A percentile compares a stretch with the other conserved stretches of the same genome.
Conservation (phyloP, 768 basidiomycete genomes). For the Hericium alpestre region DNA sequence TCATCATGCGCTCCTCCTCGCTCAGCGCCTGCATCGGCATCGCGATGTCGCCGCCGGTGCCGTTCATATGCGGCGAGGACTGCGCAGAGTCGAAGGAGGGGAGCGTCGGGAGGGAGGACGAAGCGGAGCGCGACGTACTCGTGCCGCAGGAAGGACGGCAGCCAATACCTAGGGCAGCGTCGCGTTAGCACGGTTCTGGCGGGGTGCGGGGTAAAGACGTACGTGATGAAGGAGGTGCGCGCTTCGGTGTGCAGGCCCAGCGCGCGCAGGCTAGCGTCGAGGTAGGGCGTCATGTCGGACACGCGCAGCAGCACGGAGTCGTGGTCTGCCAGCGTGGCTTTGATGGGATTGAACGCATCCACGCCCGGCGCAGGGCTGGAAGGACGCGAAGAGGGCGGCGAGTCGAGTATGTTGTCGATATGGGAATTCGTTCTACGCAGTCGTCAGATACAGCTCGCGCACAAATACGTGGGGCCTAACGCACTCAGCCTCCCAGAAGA, state of each 20-base stretch:
- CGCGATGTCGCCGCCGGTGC: conserved; percentile 6
- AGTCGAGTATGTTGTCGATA: background rate
- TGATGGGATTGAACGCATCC: conserved; percentile 4
- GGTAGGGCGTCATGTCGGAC: conserved; percentile 23
- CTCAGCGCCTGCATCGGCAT: conserved; percentile 27
- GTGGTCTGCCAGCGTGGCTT: background rate
- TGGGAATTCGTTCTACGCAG: background rate
- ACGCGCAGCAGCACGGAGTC: conserved; percentile 18
- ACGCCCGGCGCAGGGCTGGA: background rate
- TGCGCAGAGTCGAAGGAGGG: conserved; percentile 1
- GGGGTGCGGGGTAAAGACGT: conserved; percentile 11
- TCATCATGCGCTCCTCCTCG: conserved; percentile 65
- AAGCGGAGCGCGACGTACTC: conserved; percentile 34
- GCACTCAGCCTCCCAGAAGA: conserved; percentile 12
- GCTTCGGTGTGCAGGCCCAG: conserved; percentile 33
- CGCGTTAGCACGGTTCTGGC: background rate
- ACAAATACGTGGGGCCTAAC: too few relatives aligned
- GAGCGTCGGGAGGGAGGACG: conserved; percentile 16
- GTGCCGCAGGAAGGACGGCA: conserved; percentile 30
- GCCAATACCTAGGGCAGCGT: conserved; percentile 25
- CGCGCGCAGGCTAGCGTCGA: conserved; percentile 22
- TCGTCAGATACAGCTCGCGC: background rate
- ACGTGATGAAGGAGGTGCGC: conserved; percentile 38
- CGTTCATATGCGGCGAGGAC: conserved; percentile 8
- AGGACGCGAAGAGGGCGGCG: background rate